Evolutionary conservation across 306 rosid genomes (phyloP).

Genomic region (Cucumis melo): DNA sequence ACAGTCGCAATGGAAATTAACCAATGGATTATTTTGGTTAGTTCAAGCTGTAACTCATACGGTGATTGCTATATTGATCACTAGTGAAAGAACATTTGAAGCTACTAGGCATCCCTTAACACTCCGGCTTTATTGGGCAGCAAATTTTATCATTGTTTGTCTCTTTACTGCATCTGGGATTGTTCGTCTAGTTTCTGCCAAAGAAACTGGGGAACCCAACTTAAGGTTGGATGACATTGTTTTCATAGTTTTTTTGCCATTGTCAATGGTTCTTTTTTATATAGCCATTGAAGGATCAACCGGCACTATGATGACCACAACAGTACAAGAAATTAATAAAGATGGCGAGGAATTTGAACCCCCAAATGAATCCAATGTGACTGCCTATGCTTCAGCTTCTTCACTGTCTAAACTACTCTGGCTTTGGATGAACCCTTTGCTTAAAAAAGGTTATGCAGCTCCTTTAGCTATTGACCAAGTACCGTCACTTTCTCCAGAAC

Average conservation of each 20-base stretch:
- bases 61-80: conserved; percentile 32
- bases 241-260: conserved; percentile 43
- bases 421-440: conserved; percentile 87
- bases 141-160: conserved; percentile 24
- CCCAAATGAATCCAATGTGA: conserved; percentile 25
- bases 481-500: conserved; percentile 59
- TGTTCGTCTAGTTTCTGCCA: conserved; percentile 32
- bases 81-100: conserved; percentile 46
- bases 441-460: conserved; percentile 55
- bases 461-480: conserved; percentile 56
- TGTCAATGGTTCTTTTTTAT: conserved; percentile 35
- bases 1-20: conserved; percentile 31
- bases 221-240: conserved; percentile 46
- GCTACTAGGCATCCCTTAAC: conserved; percentile 51
- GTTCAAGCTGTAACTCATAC: conserved; percentile 53
- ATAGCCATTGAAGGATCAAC: conserved; percentile 52
- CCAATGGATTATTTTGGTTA: conserved; percentile 59
- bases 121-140: conserved; percentile 62
- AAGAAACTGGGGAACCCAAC: conserved; percentile 13
- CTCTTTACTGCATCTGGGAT: conserved; percentile 54
- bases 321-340: conserved; percentile 6
- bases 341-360: conserved; percentile 20
- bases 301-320: conserved; percentile 25
- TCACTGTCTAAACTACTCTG: conserved; percentile 52
- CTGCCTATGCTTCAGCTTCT: conserved; percentile 80